Base-by-base conservation (phyloP, 2,329 filamentous ascomycete species). In the Hypoxylon sp. region DNA sequence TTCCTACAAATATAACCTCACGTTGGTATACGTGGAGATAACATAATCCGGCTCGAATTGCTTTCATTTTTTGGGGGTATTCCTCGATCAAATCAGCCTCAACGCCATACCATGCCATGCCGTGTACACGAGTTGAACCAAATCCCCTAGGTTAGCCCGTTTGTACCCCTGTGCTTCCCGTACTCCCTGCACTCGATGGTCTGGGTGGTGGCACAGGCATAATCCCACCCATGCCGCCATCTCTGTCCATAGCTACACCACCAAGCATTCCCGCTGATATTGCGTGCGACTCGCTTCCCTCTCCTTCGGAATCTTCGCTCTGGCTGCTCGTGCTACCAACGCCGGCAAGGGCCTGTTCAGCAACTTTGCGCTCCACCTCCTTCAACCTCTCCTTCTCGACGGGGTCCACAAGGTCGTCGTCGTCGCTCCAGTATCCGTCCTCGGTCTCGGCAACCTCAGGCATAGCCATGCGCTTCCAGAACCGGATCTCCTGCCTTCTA, bases 391-490 rank as follows among this genome's bases (percentile, higher is more conserved):
- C 80, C 81, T 90, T 90, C 79, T 90, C 88, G 13, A 84, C 83
- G 0, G 82, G 80, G 65, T 91, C 89, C 25, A 90, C 83, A 21
- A 91, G 77, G 72, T 91, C 89, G 72, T 90, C 89, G 70, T 91
- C 89, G 63, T 87, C 87, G 74, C 87, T 90, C 83, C 87, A 90
- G 74, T 83, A 89, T 41, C 79, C 79, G 1, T 85, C 81, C 53
- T 90, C 87, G 45, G 89, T 85, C 23, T 89, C 87, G 7, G 84
- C 79, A 38, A 90, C 77, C 62, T 87, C 83, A 9, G 87, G 87
- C 84, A 90, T 85, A 13, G 89, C 89, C 82, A 90, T 84, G 45
- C 89, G 82, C 79, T 90, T 90, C 89, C 88, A 91, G 77, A 89
- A 90, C 1, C 89, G 82, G 59, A 89, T 74, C 77, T 90, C 87